A percentile compares a stretch with the other conserved stretches of the same genome.
Evolutionary conservation across 805 yeast species (phyloP).

Genomic region (Metschnikowia colocasiae): DNA sequence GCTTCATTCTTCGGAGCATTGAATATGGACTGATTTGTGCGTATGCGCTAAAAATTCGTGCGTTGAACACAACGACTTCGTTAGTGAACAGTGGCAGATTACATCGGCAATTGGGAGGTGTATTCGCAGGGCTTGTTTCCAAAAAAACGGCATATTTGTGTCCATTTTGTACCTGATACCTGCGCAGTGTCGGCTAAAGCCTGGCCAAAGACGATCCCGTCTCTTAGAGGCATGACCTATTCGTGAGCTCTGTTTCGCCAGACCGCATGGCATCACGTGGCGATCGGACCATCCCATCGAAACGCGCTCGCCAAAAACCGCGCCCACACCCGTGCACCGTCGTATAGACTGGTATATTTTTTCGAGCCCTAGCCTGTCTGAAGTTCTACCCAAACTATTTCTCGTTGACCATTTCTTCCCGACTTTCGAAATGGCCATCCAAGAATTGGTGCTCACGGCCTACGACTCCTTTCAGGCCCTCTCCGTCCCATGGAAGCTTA

Average conservation of each 20-base stretch:
- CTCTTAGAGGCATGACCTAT: not conserved
- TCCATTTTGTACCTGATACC: not conserved
- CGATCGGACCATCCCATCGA: conserved; percentile 2
- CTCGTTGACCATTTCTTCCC: not conserved
- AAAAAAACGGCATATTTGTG: not conserved
- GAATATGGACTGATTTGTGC: conserved; percentile 4
- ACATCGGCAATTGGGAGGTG: not conserved
- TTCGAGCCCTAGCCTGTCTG: not conserved
- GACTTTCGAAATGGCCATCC: conserved; percentile 12
- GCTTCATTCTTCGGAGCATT: not conserved
- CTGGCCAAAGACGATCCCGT: not conserved
- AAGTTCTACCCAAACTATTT: not conserved
- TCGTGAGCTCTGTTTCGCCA: conserved; percentile 6
- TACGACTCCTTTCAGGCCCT: conserved; percentile 24
- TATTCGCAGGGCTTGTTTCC: not conserved
- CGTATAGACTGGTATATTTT: conserved; percentile 11
- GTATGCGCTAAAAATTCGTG: conserved; percentile 2
- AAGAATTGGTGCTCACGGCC: conserved; percentile 11
- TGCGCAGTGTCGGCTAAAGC: not conserved
- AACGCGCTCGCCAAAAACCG: conserved; percentile 5
- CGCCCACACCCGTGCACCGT: conserved; percentile 18
- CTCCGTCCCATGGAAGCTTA: conserved; percentile 25
- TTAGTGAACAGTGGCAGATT: not conserved
- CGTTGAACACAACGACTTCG: not conserved
- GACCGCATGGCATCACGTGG: conserved; percentile 3